Base-by-base conservation (phyloP, 164 flowering plant genomes). In the Chimonanthus salicifolius region DNA sequence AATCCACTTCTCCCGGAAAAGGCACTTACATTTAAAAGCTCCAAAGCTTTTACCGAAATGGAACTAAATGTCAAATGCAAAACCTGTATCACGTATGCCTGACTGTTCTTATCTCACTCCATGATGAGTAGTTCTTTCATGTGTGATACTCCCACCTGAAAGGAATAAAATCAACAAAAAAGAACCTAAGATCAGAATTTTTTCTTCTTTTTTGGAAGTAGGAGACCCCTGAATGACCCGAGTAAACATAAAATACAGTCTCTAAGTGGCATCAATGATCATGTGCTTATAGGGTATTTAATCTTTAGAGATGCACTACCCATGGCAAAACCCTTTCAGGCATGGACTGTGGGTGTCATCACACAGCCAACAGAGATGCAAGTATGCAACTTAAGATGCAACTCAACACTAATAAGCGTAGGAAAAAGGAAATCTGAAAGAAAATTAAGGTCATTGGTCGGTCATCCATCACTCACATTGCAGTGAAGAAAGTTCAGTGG, bases 401-500 rank as follows among this genome's bases (percentile, higher is more conserved):
- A 8, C 2, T 3, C 3, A 51, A 51, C 11, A 50, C 3, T 9
- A 3, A 51, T 10, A 54, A 2, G 16, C 16, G 16, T 54, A n/a
- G 16, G 16, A 54, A 11, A n/a, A 15, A 54, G 60, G 0, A 2
- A 51, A 51, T 11, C 5, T 13, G 16, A 65, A 43, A 3, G 11
- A n/a, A 15, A 20, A 69, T 13, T 69, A 74, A 83, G 33, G 33
- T 33, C 33, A 33, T 33, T 33, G 33, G 33, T 33, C 33, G 1
- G 33, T 33, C 33, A 33, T 33, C 33, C 33, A 33, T 33, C 33
- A 33, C 87, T 79, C 76, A 86, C 88, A 10, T 48, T 51, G 47
- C 48, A 84, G 64, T 18, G 80, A 49, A 18, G 85, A 71, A 49
- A 85, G 77, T 46, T 83, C 89, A 48, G 86, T 81, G 60, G 82